Conservation (phyloP, 2,329 filamentous ascomycete genomes). For the Pseudopyrenochaeta lycopersici region DNA sequence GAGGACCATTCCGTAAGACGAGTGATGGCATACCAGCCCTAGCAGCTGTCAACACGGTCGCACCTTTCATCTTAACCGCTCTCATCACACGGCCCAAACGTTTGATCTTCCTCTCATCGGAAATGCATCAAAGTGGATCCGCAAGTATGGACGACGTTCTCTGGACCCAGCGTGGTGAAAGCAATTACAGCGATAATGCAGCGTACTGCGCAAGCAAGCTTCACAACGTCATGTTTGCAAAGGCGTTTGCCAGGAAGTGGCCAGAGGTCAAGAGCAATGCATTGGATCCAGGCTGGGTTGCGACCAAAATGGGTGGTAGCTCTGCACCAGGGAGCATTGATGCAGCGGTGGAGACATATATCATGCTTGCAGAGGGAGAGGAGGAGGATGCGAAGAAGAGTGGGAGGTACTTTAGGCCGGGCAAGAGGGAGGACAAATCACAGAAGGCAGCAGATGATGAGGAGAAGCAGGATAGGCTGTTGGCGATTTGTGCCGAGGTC, state of each 20-base stretch:
- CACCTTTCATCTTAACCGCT: slow-evolving; percentile 65
- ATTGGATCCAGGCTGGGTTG: slow-evolving; percentile 64
- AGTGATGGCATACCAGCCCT: slow-evolving; percentile 59
- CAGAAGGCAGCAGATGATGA: slow-evolving; percentile 47
- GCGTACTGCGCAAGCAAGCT: slow-evolving; percentile 66
- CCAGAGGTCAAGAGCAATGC: slow-evolving; percentile 57
- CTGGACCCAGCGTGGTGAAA: slow-evolving; percentile 48
- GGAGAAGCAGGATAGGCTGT: slow-evolving; percentile 55
- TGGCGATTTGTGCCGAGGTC: slow-evolving; percentile 50
- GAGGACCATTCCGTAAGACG: slow-evolving; percentile 54
- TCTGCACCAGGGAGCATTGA: slow-evolving; percentile 59
- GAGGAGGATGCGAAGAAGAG: slow-evolving; percentile 35
- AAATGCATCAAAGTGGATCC: slow-evolving; percentile 61
- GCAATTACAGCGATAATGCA: slow-evolving; percentile 42
- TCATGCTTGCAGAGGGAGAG: slow-evolving; percentile 57
- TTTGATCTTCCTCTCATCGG: slow-evolving; percentile 62
- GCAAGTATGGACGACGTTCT: slow-evolving; percentile 52
- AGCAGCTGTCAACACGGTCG: slow-evolving; percentile 66
- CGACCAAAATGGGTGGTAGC: slow-evolving; percentile 63
- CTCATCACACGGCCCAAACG: slow-evolving; percentile 60
- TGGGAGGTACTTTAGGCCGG: slow-evolving; percentile 52
- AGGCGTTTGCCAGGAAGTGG: slow-evolving; percentile 61
- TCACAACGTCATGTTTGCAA: slow-evolving; percentile 65
- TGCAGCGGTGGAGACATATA: slow-evolving; percentile 58
- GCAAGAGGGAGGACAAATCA: slow-evolving; percentile 37